Evolutionary conservation across 139 green algal genomes (phyloP).

Genomic region (Dunaliella primolecta): DNA sequence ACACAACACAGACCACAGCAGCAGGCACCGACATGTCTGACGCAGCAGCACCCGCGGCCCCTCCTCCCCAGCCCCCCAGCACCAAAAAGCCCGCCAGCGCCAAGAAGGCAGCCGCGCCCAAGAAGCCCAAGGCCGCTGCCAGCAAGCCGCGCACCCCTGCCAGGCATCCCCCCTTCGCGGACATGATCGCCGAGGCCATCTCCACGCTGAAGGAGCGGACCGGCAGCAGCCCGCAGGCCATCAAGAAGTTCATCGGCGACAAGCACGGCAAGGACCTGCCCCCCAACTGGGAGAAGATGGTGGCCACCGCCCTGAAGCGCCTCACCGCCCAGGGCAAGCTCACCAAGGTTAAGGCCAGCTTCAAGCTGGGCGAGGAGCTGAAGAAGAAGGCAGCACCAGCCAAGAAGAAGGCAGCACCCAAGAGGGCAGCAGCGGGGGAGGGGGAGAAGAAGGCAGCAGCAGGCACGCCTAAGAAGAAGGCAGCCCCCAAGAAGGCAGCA

Average conservation of each 20-base stretch:
- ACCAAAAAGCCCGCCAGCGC: not conserved
- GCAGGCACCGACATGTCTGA: not conserved
- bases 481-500: slow-evolving; percentile 25
- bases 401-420: slow-evolving; percentile 21
- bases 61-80: not conserved
- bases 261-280: slow-evolving; percentile 53
- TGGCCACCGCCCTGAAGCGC: slow-evolving; percentile 47
- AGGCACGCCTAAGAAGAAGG: slow-evolving; percentile 15
- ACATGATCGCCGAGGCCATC: slow-evolving; percentile 59
- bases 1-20: no score
- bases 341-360: slow-evolving; percentile 70
- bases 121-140: slow-evolving; percentile 17
- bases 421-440: slow-evolving; percentile 19
- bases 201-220: slow-evolving; percentile 52
- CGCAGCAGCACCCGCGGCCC: not conserved
- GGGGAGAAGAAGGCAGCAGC: not conserved
- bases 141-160: slow-evolving; percentile 28
- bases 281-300: slow-evolving; percentile 58
- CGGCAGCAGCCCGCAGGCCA: slow-evolving; percentile 64
- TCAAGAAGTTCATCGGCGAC: slow-evolving; percentile 75
- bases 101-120: not conserved
- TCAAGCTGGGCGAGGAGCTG: slow-evolving; percentile 60
- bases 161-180: slow-evolving; percentile 29
- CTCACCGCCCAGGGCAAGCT: slow-evolving; percentile 58
- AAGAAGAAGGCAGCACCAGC: slow-evolving; percentile 30